Percentiles rank a stretch among this genome's conserved stretches.
phyloP scores from a whole-genome alignment of 2,329 filamentous ascomycete genomes.

The Alternaria rosae region DNA sequence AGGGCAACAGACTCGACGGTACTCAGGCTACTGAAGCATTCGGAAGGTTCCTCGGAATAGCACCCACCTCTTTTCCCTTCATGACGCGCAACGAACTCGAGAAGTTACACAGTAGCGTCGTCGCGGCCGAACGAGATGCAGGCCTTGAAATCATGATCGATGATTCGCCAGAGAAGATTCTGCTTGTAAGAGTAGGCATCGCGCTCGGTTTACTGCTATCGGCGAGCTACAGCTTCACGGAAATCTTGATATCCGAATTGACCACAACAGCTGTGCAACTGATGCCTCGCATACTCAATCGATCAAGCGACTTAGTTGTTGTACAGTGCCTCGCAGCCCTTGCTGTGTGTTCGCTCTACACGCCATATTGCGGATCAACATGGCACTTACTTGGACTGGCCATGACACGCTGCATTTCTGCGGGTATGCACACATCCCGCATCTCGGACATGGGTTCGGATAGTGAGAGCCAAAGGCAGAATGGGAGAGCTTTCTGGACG shows the following conservation, averaged over 20 bases:
- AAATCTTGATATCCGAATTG: constrained; percentile 1
- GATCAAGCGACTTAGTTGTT: not conserved
- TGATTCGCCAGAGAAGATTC: constrained; percentile 3
- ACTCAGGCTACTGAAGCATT: not conserved
- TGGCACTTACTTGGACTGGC: constrained; percentile 21
- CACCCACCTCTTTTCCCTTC: not conserved
- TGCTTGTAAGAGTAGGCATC: constrained; percentile 7
- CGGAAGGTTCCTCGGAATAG: not conserved
- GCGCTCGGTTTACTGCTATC: constrained; percentile 15
- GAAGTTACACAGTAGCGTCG: not conserved
- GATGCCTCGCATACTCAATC: not conserved
- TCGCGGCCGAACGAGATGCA: not conserved
- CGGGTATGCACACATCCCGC: constrained; percentile 18
- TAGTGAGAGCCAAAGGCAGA: constrained; percentile 2
- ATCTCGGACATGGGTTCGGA: constrained; percentile 6
- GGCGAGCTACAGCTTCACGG: constrained; percentile 8
- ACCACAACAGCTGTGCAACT: not conserved
- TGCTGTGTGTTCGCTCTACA: constrained; percentile 12
- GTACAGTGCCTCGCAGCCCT: not conserved
- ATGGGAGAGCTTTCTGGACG: constrained; percentile 11
- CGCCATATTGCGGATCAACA: constrained; percentile 16
- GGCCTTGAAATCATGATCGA: not conserved
- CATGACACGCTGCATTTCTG: constrained; percentile 18
- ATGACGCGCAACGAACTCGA: not conserved
- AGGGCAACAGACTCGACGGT: not conserved